Base-by-base conservation (phyloP, 73 alveolate species). In the Stentor coeruleus region DNA sequence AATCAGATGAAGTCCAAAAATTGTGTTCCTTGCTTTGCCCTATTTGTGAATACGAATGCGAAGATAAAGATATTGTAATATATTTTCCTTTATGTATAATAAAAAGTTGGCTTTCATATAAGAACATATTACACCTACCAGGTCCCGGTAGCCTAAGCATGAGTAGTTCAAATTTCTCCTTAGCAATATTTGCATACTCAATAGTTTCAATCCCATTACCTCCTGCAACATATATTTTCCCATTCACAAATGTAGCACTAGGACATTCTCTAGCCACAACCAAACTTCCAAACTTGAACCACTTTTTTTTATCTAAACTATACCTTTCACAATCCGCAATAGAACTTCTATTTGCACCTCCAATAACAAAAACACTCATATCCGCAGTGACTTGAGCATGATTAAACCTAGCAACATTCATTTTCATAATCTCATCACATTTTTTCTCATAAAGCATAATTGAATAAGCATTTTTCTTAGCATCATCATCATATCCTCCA, bases 301-400 rank as follows among this genome's bases (percentile, higher is more conserved):
- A 66, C 42, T 20, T 66, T 20, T 66, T 66, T 20, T 26, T 20
- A 33, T 14, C n/a, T 20, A 66, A 40, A 31, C 37, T 66, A 1
- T 28, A 66, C 33, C 37, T 20, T 66, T 66, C 79, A 31, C 79
- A 66, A 11, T 66, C 79, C 33, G 20, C 15, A 20, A 66, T 14
- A 26, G 79, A 40, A 33, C 49, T 28, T 26, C n/a, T 66, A 33
- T 66, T 66, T 20, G 15, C 11, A 40, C 79, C 79, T 26, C 79
- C 79, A 40, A 66, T 66, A 33, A 66, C 39, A 40, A 28, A 66
- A 33, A 66, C 33, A 33, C 33, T 28, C n/a, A 14, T 20, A 20
- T 40, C 79, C n/a, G 33, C 40, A 0, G 79, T 15, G 33, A 66
- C 39, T 33, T 66, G 79, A 20, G 79, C 79, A 66, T 66, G 79